Evolutionary conservation across 345 rosid species (phyloP).

Genomic region (Lepidium didymum): DNA sequence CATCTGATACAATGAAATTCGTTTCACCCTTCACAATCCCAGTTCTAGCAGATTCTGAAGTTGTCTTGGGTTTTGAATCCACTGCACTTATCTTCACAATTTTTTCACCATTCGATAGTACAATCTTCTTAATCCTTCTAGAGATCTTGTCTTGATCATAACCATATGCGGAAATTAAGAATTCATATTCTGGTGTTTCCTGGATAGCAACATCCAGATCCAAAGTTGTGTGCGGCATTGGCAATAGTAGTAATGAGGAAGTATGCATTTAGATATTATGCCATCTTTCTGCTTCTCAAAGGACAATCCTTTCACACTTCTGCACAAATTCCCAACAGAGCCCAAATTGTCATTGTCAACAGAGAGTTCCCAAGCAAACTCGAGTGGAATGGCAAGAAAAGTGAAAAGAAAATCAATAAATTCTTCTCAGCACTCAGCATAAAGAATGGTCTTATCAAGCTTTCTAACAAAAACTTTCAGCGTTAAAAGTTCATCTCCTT

Average conservation of each 20-base stretch:
- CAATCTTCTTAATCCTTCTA: background rate
- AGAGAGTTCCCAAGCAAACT: conserved; percentile 1
- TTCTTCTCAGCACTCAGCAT: conserved; percentile 17
- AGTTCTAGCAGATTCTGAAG: background rate
- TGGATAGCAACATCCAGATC: background rate
- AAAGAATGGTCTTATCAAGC: background rate
- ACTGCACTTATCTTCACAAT: background rate
- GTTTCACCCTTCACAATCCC: conserved; percentile 15
- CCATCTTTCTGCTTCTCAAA: background rate
- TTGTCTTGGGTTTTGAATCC: background rate
- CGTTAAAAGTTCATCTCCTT: background rate
- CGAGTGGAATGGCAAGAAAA: conserved; percentile 19
- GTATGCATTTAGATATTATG: background rate
- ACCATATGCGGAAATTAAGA: background rate
- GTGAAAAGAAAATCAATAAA: conserved; percentile 15
- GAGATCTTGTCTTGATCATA: background rate
- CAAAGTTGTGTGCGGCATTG: background rate
- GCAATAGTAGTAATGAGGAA: background rate
- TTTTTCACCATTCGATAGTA: background rate
- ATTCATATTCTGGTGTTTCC: background rate
- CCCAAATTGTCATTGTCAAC: background rate
- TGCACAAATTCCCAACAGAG: background rate
- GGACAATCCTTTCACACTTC: background rate
- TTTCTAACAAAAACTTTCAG: conserved; percentile 1
- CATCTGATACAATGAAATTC: conserved; percentile 13